Conservation (phyloP, 2,329 filamentous ascomycete species). For the Sporothrix schenckii region DNA sequence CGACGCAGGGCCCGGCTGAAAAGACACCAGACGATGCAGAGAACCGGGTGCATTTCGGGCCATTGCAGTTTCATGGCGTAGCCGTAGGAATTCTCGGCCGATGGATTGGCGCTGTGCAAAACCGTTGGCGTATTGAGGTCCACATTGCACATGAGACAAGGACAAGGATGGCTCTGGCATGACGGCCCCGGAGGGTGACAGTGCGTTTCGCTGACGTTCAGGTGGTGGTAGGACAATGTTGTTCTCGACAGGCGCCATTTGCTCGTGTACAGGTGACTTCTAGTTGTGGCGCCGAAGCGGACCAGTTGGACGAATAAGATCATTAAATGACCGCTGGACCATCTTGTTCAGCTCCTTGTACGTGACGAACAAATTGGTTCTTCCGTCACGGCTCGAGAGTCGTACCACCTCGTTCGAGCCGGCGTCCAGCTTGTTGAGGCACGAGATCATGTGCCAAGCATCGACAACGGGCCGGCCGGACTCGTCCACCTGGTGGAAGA, state of each 20-base stretch:
- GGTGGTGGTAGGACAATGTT: background rate
- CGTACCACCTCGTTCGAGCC: slow-evolving; percentile 84
- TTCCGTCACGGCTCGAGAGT: slow-evolving; percentile 85
- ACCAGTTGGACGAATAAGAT: slow-evolving; percentile 48
- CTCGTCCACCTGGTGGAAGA: slow-evolving; percentile 92
- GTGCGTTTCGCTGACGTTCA: background rate
- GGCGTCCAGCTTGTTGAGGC: slow-evolving; percentile 89
- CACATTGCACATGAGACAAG: too few relatives aligned
- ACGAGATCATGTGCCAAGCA: slow-evolving; percentile 82
- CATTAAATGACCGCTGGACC: slow-evolving; percentile 59
- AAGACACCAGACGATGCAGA: too few relatives aligned
- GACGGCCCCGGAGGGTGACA: background rate
- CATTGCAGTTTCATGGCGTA: too few relatives aligned
- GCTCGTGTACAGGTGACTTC: background rate
- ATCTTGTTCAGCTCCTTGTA: slow-evolving; percentile 84
- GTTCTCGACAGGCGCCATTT: background rate
- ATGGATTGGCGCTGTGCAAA: too few relatives aligned
- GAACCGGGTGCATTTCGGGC: too few relatives aligned
- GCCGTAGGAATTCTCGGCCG: too few relatives aligned
- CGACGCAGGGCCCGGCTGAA: too few relatives aligned
- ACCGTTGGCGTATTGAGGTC: too few relatives aligned
- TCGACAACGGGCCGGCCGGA: slow-evolving; percentile 82
- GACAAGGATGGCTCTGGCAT: background rate
- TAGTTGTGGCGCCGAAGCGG: slow-evolving; percentile 32
- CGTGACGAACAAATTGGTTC: slow-evolving; percentile 83